A percentile compares a stretch with the other conserved stretches of the same genome.
Conservation (phyloP, 1,139 yeast genomes). For the Yamadazyma mexicana region DNA sequence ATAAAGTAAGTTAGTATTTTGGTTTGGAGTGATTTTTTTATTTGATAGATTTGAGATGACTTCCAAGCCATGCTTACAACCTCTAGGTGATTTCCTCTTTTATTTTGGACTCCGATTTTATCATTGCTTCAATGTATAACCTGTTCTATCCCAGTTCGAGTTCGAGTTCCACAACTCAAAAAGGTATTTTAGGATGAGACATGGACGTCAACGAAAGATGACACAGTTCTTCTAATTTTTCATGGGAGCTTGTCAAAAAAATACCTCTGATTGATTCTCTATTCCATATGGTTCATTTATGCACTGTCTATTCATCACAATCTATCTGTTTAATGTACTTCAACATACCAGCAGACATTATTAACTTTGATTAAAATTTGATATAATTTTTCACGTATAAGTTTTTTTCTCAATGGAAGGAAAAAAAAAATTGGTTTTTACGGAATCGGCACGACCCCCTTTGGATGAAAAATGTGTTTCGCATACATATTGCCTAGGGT, state of each 20-base stretch:
- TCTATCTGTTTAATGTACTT: not conserved
- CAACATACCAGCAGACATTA: conserved; percentile 37
- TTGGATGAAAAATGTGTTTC: conserved; percentile 6
- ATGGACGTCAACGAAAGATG: too few relatives aligned
- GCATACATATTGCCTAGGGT: conserved; percentile 7
- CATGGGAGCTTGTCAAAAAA: not conserved
- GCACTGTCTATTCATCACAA: not conserved
- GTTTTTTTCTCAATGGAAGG: conserved; percentile 12
- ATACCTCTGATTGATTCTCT: too few relatives aligned
- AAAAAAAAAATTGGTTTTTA: not conserved
- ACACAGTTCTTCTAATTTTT: too few relatives aligned
- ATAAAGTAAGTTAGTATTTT: conserved; percentile 15
- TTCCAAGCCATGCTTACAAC: too few relatives aligned
- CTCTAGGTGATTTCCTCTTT: too few relatives aligned
- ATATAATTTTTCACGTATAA: conserved; percentile 15
- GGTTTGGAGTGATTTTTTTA: not conserved
- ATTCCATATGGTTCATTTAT: too few relatives aligned
- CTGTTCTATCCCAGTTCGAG: too few relatives aligned
- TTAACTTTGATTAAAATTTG: conserved; percentile 17
- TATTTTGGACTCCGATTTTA: too few relatives aligned
- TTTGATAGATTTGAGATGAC: not conserved
- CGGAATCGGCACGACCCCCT: conserved; percentile 5
- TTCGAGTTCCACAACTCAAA: too few relatives aligned
- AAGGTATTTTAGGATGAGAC: too few relatives aligned
- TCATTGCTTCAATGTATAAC: too few relatives aligned